phyloP scores from a whole-genome alignment of 2,329 filamentous ascomycete genomes.

The Trichoderma semiorbis region DNA sequence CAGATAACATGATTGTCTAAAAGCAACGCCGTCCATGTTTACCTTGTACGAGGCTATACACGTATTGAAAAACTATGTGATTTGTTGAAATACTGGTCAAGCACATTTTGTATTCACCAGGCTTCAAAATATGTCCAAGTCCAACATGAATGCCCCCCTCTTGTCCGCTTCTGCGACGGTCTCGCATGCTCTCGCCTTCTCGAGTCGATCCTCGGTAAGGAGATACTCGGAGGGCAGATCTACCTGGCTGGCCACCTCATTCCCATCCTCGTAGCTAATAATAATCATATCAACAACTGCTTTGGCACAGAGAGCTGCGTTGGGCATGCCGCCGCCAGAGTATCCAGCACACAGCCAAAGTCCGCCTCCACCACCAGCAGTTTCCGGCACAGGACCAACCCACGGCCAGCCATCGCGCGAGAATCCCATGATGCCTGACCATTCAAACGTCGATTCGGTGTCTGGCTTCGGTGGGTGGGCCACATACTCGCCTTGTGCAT shows the following conservation, averaged over 20 bases:
- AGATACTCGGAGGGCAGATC: not conserved
- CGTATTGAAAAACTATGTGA: not conserved
- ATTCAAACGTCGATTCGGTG: not conserved
- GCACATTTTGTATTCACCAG: not conserved
- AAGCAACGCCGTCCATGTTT: too few relatives aligned
- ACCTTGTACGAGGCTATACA: too few relatives aligned
- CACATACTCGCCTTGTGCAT: not conserved
- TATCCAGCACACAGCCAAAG: not conserved
- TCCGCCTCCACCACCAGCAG: not conserved
- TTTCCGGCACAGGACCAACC: not conserved
- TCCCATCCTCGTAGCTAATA: not conserved
- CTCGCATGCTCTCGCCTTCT: not conserved
- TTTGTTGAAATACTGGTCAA: not conserved
- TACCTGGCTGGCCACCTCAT: not conserved
- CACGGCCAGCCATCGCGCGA: not conserved
- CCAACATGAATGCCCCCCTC: not conserved
- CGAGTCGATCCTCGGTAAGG: not conserved
- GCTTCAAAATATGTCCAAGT: not conserved
- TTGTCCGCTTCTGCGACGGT: not conserved
- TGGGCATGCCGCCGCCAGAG: not conserved
- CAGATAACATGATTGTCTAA: too few relatives aligned
- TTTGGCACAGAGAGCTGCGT: not conserved
- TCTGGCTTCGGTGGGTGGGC: accelerated
- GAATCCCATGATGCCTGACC: not conserved
- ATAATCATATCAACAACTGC: not conserved